Evolutionary conservation across 176 grass and related monocot genomes (phyloP), one percentile per base, ranked within the genome.

Genomic region (maize (Zea mays)): DNA sequence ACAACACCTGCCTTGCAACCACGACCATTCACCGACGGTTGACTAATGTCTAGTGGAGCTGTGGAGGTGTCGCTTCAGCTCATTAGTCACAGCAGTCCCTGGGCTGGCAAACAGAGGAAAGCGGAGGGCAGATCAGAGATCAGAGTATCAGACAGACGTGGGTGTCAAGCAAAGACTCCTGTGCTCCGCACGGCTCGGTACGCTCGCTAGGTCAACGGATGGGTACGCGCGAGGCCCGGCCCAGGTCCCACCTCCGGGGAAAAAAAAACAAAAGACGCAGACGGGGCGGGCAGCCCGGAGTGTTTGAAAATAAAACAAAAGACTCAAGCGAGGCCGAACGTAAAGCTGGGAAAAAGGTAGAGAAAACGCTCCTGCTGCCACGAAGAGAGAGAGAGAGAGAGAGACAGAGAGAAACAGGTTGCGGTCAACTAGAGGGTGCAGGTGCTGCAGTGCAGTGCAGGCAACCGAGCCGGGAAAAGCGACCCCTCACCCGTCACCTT

Each of bases 401-500:
- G 9, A 46, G 44, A 46, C 8, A 76, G 61, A 66, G 42, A 35
- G 15, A 1, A 15, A 6, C 0, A 0, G 2, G 20, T 2, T 3
- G 27, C 21, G 56, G 86, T 88, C 86, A 88, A 88, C 86, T 71
- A 84, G 55, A 71, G 64, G 74, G 69, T 51, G 52, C 10, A 65
- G 50, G 45, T 10, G 8, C 45, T 57, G 55, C 55, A 57, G 55
- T 9, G 27, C 27, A 27, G 27, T 27, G 42, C 43, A 69, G 67
- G 43, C 11, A 69, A 5, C 43, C 67, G 54, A 75, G 69, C 44
- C 46, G 4, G 27, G 86, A 88, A 88, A 88, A 88, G 81, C 49
- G 77, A 88, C 82, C 65, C 48, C 48, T 58, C 86, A 88, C 82
- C 86, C 7, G 58, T 35, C 72, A 72, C 72, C 82, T 88, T 77